Evolutionary conservation across 148 eudicot species (phyloP).

Genomic region (Arctostaphylos glauca): DNA sequence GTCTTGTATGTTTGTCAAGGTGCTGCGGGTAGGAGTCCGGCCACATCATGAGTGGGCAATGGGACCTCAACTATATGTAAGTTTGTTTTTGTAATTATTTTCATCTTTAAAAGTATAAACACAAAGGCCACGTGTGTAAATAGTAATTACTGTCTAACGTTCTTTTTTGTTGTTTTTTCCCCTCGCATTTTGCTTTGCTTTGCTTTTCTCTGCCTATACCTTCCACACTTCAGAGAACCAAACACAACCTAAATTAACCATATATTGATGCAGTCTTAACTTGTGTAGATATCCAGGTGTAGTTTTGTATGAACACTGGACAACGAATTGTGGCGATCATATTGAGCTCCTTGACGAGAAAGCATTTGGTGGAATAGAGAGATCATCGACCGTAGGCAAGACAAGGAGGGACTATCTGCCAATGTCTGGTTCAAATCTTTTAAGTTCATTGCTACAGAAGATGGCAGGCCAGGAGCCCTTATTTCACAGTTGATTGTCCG

Average conservation of each 20-base stretch:
- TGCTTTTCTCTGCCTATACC: no score
- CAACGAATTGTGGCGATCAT: slow-evolving; percentile 70
- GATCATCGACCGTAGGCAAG: slow-evolving; percentile 42
- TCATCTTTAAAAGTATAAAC: neutral
- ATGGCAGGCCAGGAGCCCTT: no score
- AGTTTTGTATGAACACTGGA: slow-evolving; percentile 78
- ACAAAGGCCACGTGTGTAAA: neutral
- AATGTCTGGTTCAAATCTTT: slow-evolving; percentile 67
- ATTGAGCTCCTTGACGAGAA: slow-evolving; percentile 55
- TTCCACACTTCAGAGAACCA: no score
- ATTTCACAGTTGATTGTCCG: neutral
- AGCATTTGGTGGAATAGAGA: slow-evolving; percentile 55
- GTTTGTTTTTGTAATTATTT: neutral
- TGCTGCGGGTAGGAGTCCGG: neutral
- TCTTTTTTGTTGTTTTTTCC: no score
- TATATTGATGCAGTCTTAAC: neutral
- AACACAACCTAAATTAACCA: neutral
- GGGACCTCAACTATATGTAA: no score
- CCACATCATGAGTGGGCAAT: neutral
- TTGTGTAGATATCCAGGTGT: slow-evolving; percentile 57
- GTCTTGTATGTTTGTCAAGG: neutral
- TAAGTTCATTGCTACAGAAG: neutral
- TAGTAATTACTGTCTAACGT: no score
- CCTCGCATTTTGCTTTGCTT: no score
- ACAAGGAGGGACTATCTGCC: slow-evolving; percentile 57